Base-by-base conservation (phyloP, 2,329 filamentous ascomycete species). In the Sclerotinia glacialis region DNA sequence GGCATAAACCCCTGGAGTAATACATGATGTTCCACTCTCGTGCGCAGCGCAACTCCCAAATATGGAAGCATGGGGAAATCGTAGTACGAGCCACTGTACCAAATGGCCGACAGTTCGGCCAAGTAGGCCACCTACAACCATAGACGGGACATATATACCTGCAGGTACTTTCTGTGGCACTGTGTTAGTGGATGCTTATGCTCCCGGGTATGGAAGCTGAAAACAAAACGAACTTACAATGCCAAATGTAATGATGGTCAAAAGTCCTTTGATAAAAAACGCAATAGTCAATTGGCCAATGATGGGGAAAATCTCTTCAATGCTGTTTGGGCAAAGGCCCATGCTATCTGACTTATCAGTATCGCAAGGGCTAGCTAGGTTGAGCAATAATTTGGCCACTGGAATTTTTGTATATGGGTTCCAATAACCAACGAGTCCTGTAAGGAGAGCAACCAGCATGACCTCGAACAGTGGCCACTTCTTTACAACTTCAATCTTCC, bases 71-170 rank as follows among this genome's bases (percentile, higher is more conserved):
- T 87, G 79, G 0, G 92, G 90, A 74, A 88, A 90, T 40, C 83
- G 84, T 66, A 96, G 82, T 7, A 94, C 92, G 63, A 91, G 78
- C 78, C 90, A 93, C 76, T 98, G 94, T 0, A 93, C 87, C 8
- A 88, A 78, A 76, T 98, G 95, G 1, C 95, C 95, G 16, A 97
- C 86, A 54, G 95, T 88, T 9, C 94, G 88, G 40, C 94, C 94
- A 81, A 97, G 89, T 23, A 99, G 81, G 74, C 95, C 95, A 70
- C 95, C 95, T 23, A 98, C 92, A 37, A 98, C 95, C 95, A 99
- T 99, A 73, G 94, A 97, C 3, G 95, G 95, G 1, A 99, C 93
- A 73, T 99, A 99, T 72, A 99, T 97, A 70, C 95, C 95, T 0
- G 94, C 93, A 12, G 95, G 95, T 0, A 98, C 88, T 83, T 98